Evolutionary conservation across 805 yeast species (phyloP).

Genomic region (Teunomyces lycoperdinae): DNA sequence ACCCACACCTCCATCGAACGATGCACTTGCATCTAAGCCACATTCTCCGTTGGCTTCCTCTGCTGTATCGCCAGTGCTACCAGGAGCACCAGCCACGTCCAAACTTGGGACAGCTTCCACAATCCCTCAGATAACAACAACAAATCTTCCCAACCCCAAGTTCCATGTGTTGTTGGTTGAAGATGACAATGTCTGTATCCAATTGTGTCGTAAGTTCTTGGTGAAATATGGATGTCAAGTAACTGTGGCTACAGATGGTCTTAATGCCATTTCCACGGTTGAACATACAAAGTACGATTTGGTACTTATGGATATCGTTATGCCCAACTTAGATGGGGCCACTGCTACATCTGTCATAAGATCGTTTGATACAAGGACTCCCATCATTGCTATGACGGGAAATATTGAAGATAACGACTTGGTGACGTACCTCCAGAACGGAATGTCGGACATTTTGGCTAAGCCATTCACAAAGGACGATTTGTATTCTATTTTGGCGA

Average conservation of each 20-base stretch:
- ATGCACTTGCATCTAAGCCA: constrained; percentile 12
- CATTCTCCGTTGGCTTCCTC: constrained; percentile 14
- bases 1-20: constrained; percentile 9
- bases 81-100: not conserved
- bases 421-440: constrained; percentile 76
- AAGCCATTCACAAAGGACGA: constrained; percentile 92
- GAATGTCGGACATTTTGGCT: constrained; percentile 89
- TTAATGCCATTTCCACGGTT: constrained; percentile 77
- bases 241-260: constrained; percentile 89
- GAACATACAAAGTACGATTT: constrained; percentile 68
- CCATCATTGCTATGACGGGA: constrained; percentile 93
- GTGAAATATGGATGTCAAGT: constrained; percentile 89
- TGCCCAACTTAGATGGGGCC: constrained; percentile 87
- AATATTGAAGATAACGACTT: constrained; percentile 80
- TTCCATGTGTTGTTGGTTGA: constrained; percentile 76
- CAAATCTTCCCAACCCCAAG: constrained; percentile 36
- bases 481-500: constrained; percentile 71
- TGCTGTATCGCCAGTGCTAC: constrained; percentile 12
- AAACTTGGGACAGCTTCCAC: not conserved
- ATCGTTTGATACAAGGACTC: constrained; percentile 78
- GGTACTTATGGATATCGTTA: constrained; percentile 83
- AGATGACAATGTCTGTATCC: constrained; percentile 80
- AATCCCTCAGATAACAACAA: constrained; percentile 8
- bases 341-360: constrained; percentile 89
- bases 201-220: constrained; percentile 76